Percentiles rank a stretch among this genome's conserved stretches.
Conservation (phyloP, 805 yeast genomes). For the Candida argentea region DNA sequence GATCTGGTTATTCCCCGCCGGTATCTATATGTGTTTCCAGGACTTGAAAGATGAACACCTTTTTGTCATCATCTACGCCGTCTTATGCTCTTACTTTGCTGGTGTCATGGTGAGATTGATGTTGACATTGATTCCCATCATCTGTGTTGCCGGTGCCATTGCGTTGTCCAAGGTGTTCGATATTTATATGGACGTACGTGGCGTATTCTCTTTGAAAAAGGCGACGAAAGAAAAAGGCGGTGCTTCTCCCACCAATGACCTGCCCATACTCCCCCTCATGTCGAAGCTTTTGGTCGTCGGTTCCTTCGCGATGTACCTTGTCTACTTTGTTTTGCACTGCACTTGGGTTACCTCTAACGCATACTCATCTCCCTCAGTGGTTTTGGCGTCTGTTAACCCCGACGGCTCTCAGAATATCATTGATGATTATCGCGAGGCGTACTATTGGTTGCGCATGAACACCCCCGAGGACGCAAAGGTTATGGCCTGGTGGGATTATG, state of each 20-base stretch:
- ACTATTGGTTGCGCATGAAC: slow-evolving; percentile 97
- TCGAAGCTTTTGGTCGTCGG: slow-evolving; percentile 55
- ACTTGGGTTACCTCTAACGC: slow-evolving; percentile 96
- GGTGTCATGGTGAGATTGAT: slow-evolving; percentile 98
- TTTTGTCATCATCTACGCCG: slow-evolving; percentile 83
- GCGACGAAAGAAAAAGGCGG: slow-evolving; percentile 1
- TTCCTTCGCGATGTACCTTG: slow-evolving; percentile 65
- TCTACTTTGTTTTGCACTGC: slow-evolving; percentile 83
- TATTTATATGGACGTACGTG: slow-evolving; percentile 61
- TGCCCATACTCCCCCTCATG: slow-evolving; percentile 26
- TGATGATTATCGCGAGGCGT: slow-evolving; percentile 98
- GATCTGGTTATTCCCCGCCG: slow-evolving; percentile 98
- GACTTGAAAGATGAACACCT: slow-evolving; percentile 88
- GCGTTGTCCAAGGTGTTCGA: slow-evolving; percentile 81
- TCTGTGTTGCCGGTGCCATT: slow-evolving; percentile 88
- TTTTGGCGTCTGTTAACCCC: slow-evolving; percentile 68
- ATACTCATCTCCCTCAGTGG: slow-evolving; percentile 96
- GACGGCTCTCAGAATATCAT: slow-evolving; percentile 81
- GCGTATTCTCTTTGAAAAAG: slow-evolving; percentile 15
- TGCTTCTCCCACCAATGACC: slow-evolving; percentile 7
- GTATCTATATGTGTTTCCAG: slow-evolving; percentile 82
- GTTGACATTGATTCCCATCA: slow-evolving; percentile 92
- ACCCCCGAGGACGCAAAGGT: slow-evolving; percentile 93
- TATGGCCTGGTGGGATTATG: slow-evolving; percentile 99
- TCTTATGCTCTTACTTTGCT: slow-evolving; percentile 93